Base-by-base conservation (phyloP, 108 stramenopile species). In the Cyclostephanos invisitatus region DNA sequence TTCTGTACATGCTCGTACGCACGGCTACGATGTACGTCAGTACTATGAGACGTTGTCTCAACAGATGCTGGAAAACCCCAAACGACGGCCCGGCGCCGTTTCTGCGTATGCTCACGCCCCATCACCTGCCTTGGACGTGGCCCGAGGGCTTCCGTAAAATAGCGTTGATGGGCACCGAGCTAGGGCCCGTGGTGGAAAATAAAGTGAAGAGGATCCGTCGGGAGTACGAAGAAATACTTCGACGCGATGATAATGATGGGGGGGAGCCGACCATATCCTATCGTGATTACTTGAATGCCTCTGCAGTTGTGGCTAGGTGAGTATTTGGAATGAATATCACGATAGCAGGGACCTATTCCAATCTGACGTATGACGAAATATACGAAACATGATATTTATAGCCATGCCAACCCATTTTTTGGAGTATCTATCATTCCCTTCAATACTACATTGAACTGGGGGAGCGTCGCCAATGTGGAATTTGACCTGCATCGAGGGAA, bases 371-470 rank as follows among this genome's bases (percentile, higher is more conserved):
- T 27, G 35, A 59, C 10, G 32, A 27, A 18, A 11, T 20, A 7
- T 59, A 3, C 1, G 36, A 6, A 17, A 61, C 12, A 32, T 40
- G n/a, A 46, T 42, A 46, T 74, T 2, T 18, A 32, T 20, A 74
- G 73, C 50, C 73, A 74, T 49, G 64, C 73, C 18, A 74, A 74
- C 56, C 73, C 73, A 35, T 74, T 64, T 64, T 74, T 74, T 48
- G 73, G 65, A 36, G 64, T 67, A 3, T 56, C 32, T 11, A 66
- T 67, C 35, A 64, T 74, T n/a, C 73, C 65, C 1, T 74, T 74
- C 28, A 74, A 67, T 44, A 67, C 73, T 11, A 74, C 64, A 28
- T 47, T 67, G 47, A 74, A 74, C 37, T 74, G 73, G 57, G 56
- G 28, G 5, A 49, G 35, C 0, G 58, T 5, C 20, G 56, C 57